A percentile compares a stretch with the other conserved stretches of the same genome.
phyloP scores from a whole-genome alignment of 2,329 filamentous ascomycete species.

The Microcyclospora pomicola region DNA sequence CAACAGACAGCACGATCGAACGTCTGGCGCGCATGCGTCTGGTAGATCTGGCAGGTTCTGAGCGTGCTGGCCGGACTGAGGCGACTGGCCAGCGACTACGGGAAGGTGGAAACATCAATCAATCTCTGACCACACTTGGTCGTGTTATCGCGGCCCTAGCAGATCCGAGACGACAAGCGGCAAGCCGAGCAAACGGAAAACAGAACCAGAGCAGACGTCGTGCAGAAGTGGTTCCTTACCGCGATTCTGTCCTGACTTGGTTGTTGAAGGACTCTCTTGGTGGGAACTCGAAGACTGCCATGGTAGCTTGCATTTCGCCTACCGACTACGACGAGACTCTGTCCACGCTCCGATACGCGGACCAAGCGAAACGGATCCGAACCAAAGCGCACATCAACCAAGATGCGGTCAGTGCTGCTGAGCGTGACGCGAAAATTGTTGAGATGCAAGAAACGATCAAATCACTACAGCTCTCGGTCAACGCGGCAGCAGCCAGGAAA shows the following conservation, averaged over 20 bases:
- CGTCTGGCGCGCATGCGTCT: conserved; percentile 84
- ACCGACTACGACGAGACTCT: conserved; percentile 95
- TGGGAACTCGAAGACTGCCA: conserved; percentile 95
- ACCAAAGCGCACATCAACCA: conserved; percentile 92
- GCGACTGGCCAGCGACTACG: conserved; percentile 81
- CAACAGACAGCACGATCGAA: conserved; percentile 95
- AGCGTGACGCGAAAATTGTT: conserved; percentile 84
- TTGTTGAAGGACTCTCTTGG: conserved; percentile 89
- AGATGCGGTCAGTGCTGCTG: conserved; percentile 79
- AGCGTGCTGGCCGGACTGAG: conserved; percentile 89
- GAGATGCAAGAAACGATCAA: conserved; percentile 96
- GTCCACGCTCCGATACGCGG: conserved; percentile 88
- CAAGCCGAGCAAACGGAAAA: conserved; percentile 33
- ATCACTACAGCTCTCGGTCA: conserved; percentile 60
- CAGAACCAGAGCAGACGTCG: conserved; percentile 32
- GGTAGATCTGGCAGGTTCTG: conserved; percentile 87
- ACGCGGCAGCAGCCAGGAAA: conserved; percentile 46
- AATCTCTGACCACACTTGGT: conserved; percentile 88
- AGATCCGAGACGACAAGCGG: conserved; percentile 43
- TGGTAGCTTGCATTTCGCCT: conserved; percentile 95
- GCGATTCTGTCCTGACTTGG: conserved; percentile 75
- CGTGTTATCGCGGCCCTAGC: conserved; percentile 87
- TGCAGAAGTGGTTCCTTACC: conserved; percentile 62
- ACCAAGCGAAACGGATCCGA: conserved; percentile 94
- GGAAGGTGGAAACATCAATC: conserved; percentile 98